These are phyloP conservation scores for Salix brachista DNA, from an alignment of 345 rosid genomes.

Conservation along the genomic window DNA sequence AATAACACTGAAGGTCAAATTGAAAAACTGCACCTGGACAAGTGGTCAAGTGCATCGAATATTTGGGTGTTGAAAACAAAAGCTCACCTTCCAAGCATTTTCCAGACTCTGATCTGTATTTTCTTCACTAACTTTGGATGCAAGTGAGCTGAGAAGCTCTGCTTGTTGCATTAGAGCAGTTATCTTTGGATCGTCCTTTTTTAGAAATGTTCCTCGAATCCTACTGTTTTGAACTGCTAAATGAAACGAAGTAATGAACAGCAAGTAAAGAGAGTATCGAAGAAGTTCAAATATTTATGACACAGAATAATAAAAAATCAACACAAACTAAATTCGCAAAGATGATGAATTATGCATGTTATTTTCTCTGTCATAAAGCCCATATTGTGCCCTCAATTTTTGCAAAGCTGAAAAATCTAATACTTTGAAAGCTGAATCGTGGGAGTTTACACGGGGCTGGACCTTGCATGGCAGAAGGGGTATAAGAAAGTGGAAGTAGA, in stretches of 20 bases:
- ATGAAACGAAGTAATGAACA: background rate
- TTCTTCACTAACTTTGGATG: constrained; percentile 65
- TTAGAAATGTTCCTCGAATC: constrained; percentile 53
- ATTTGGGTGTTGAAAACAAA: background rate
- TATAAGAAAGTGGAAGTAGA: background rate
- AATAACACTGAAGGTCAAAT: background rate
- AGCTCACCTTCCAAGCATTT: constrained; percentile 88
- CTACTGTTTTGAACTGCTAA: constrained; percentile 46
- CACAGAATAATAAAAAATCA: background rate
- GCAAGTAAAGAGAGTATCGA: constrained; percentile 10
- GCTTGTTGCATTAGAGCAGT: constrained; percentile 84
- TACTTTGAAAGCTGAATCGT: background rate
- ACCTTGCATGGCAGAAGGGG: background rate
- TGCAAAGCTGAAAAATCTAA: background rate
- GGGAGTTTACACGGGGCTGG: background rate
- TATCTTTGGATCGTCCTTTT: constrained; percentile 80
- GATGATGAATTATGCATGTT: background rate
- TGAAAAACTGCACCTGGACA: background rate
- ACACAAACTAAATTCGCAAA: constrained; percentile 4
- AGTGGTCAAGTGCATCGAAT: background rate
- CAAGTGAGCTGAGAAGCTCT: constrained; percentile 77
- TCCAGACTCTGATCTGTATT: constrained; percentile 82
- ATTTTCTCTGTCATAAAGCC: constrained; percentile 2
- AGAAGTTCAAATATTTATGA: background rate
- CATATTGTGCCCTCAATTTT: constrained; percentile 12